Conservation (phyloP, 2,329 filamentous ascomycete species). For the Penicillium fuscoglaucum region DNA sequence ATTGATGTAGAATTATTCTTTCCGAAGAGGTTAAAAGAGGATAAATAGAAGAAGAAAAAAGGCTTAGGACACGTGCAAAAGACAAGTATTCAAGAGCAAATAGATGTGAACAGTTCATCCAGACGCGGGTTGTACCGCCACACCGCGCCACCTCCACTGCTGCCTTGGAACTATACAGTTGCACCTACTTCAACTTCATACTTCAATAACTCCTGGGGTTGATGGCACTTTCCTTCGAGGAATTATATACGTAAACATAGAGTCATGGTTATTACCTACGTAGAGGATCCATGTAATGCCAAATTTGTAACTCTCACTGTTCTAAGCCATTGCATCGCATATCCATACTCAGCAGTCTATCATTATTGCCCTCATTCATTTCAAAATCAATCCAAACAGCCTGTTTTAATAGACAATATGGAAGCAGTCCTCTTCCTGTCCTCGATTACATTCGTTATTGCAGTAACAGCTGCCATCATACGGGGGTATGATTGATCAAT, state of each 20-base stretch:
- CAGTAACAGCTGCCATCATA: slow-evolving; percentile 8
- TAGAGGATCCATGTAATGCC: neutral
- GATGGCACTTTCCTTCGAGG: neutral
- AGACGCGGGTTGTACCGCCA: slow-evolving; percentile 4
- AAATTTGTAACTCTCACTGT: neutral
- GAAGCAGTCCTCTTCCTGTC: slow-evolving; percentile 17
- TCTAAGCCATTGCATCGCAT: neutral
- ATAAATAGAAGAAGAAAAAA: neutral
- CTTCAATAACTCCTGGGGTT: neutral
- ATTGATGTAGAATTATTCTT: neutral
- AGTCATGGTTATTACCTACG: neutral
- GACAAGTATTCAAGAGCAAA: neutral
- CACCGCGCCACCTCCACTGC: slow-evolving; percentile 3
- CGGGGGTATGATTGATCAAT: slow-evolving; percentile 11
- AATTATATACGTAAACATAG: neutral
- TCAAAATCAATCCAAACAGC: neutral
- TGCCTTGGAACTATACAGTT: slow-evolving; percentile 2
- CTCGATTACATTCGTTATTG: slow-evolving; percentile 16
- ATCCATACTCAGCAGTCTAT: neutral
- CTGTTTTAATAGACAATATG: neutral
- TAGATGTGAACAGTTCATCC: slow-evolving; percentile 5
- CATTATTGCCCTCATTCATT: neutral
- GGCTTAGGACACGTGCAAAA: slow-evolving; percentile 3
- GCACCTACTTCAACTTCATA: neutral
- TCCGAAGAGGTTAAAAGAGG: neutral